phyloP scores from a whole-genome alignment of 352 stramenopile genomes.

The Phytopythium vexans region DNA sequence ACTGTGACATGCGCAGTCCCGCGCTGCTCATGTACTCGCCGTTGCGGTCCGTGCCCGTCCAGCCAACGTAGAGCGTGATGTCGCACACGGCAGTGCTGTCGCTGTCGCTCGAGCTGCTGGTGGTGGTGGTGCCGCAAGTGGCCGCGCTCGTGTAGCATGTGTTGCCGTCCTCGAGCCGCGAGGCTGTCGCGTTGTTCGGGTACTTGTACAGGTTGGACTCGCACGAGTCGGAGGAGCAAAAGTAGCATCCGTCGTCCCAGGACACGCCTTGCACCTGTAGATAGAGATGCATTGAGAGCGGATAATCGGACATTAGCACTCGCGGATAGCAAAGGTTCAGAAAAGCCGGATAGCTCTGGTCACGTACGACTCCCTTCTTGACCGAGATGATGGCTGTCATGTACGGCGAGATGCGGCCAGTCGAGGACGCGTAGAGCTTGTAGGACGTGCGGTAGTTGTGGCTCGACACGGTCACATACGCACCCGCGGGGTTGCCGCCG shows the following conservation, averaged over 20 bases:
- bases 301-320: neutral
- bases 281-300: neutral
- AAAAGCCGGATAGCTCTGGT: no score
- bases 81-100: slow-evolving; percentile 53
- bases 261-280: slow-evolving; percentile 61
- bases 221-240: slow-evolving; percentile 54
- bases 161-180: slow-evolving; percentile 49
- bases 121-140: slow-evolving; percentile 25
- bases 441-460: slow-evolving; percentile 61
- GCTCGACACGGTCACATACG: slow-evolving; percentile 71
- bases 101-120: slow-evolving; percentile 12
- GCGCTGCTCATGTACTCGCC: slow-evolving; percentile 78
- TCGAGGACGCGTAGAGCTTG: slow-evolving; percentile 65
- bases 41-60: slow-evolving; percentile 76
- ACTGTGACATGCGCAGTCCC: slow-evolving; percentile 77
- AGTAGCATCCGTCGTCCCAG: slow-evolving; percentile 83
- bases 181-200: slow-evolving; percentile 41
- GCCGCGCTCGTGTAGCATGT: slow-evolving; percentile 54
- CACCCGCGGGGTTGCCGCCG: slow-evolving; percentile 32
- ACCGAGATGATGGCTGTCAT: slow-evolving; percentile 80
- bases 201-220: slow-evolving; percentile 65
- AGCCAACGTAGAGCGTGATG: slow-evolving; percentile 75
- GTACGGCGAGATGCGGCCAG: slow-evolving; percentile 54
- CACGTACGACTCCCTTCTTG: slow-evolving; percentile 66
- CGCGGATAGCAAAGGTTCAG: neutral